Evolutionary conservation across 2,329 filamentous ascomycete species (phyloP).

Genomic region (Calonectria naviculata): DNA sequence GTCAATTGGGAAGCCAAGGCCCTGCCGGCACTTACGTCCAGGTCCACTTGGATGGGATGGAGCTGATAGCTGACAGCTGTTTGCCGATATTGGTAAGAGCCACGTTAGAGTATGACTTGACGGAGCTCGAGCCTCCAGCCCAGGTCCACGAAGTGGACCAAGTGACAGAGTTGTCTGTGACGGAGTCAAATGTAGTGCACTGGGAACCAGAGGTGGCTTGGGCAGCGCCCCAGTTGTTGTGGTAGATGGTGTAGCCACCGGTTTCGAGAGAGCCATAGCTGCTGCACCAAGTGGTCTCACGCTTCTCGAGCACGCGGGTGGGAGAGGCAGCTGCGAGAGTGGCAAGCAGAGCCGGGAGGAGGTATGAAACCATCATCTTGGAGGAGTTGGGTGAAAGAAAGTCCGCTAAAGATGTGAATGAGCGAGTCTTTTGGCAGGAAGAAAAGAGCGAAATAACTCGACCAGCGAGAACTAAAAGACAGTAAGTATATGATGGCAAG

Average conservation of each 20-base stretch:
- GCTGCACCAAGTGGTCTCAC: constrained; percentile 45
- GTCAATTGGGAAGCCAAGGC: neutral
- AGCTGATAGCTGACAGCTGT: constrained; percentile 47
- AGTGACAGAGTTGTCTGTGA: constrained; percentile 45
- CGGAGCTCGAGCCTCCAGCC: constrained; percentile 49
- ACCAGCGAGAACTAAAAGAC: constrained; percentile 5
- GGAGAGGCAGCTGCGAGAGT: neutral
- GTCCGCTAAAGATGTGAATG: neutral
- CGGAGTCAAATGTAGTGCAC: constrained; percentile 52
- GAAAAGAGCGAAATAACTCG: neutral
- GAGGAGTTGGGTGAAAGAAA: neutral
- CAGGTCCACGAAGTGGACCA: constrained; percentile 57
- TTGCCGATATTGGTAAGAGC: constrained; percentile 46
- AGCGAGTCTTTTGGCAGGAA: neutral
- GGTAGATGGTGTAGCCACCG: constrained; percentile 60
- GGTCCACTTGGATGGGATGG: constrained; percentile 48
- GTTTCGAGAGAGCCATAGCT: constrained; percentile 50
- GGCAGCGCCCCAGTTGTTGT: constrained; percentile 61
- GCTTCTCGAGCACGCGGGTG: neutral
- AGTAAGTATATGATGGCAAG: neutral
- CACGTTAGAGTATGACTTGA: constrained; percentile 59
- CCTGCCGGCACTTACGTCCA: constrained; percentile 23
- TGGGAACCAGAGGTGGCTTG: constrained; percentile 51
- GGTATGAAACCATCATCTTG: neutral
- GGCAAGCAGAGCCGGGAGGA: neutral